Evolutionary conservation across 2,329 filamentous ascomycete genomes (phyloP).

Genomic region (Helotiales sp.): DNA sequence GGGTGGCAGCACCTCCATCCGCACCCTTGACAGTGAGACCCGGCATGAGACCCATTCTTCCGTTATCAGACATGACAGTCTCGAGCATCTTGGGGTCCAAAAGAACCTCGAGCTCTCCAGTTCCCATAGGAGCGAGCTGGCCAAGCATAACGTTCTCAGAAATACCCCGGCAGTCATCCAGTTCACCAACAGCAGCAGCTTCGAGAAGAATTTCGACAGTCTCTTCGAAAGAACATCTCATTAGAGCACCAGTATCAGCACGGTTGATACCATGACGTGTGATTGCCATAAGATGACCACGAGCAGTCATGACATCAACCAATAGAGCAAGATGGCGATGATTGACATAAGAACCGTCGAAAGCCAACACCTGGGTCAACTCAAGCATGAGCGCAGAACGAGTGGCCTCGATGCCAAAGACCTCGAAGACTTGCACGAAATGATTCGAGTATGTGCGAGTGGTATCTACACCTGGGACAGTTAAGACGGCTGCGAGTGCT

Average conservation of each 20-base stretch:
- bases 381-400: slow-evolving; percentile 85
- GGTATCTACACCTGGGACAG: slow-evolving; percentile 84
- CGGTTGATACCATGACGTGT: slow-evolving; percentile 98
- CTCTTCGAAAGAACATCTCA: slow-evolving; percentile 99
- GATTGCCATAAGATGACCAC: slow-evolving; percentile 91
- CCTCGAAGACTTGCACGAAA: slow-evolving; percentile 89
- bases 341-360: slow-evolving; percentile 99
- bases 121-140: slow-evolving; percentile 95
- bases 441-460: slow-evolving; percentile 91
- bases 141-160: slow-evolving; percentile 99
- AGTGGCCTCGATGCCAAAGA: slow-evolving; percentile 95
- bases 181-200: slow-evolving; percentile 88
- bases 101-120: slow-evolving; percentile 91
- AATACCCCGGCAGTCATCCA: slow-evolving; percentile 96
- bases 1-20: slow-evolving; percentile 83
- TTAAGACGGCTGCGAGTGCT: slow-evolving; percentile 78
- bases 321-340: slow-evolving; percentile 94
- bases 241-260: slow-evolving; percentile 94
- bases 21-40: slow-evolving; percentile 76
- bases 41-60: slow-evolving; percentile 78
- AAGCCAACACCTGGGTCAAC: slow-evolving; percentile 88
- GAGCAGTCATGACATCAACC: slow-evolving; percentile 96
- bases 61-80: slow-evolving; percentile 91
- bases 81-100: slow-evolving; percentile 95
- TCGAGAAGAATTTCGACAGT: slow-evolving; percentile 98